These are phyloP conservation scores for Fusarium tjaetaba DNA, from an alignment of 2,329 filamentous ascomycete genomes.

Conservation along the genomic window DNA sequence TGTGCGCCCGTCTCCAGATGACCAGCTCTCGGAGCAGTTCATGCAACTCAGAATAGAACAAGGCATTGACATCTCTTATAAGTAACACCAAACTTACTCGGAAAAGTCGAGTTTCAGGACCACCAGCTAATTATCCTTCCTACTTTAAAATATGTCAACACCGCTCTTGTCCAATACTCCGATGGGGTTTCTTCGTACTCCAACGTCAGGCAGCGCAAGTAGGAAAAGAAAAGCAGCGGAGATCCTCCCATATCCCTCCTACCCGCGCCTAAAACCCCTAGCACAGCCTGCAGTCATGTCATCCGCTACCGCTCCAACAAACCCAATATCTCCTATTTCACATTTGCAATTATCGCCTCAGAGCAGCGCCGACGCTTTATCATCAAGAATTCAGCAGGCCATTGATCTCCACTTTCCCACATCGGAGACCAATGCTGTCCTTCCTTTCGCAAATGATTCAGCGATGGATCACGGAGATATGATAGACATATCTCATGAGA, in stretches of 20 bases:
- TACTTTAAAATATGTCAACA: background rate
- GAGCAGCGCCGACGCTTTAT: background rate
- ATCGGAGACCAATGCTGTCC: background rate
- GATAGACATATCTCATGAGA: background rate
- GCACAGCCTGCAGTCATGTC: background rate
- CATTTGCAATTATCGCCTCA: background rate
- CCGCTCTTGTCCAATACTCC: background rate
- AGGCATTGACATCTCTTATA: background rate
- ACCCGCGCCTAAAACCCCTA: background rate
- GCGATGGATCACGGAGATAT: background rate
- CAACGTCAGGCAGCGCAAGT: background rate
- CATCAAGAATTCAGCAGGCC: background rate
- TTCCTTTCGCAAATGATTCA: background rate
- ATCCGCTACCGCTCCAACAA: background rate
- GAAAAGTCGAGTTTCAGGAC: background rate
- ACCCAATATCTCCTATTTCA: background rate
- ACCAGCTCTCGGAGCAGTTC: background rate
- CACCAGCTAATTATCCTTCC: background rate
- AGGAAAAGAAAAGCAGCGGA: background rate
- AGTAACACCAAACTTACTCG: background rate
- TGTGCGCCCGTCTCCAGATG: background rate
- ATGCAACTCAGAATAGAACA: background rate
- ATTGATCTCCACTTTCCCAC: background rate
- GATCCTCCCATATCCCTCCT: rapidly evolving
- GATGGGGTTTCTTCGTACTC: background rate